Evolutionary conservation across 305 asterid genomes (phyloP).

Genomic region (Fraxinus dipetala): DNA sequence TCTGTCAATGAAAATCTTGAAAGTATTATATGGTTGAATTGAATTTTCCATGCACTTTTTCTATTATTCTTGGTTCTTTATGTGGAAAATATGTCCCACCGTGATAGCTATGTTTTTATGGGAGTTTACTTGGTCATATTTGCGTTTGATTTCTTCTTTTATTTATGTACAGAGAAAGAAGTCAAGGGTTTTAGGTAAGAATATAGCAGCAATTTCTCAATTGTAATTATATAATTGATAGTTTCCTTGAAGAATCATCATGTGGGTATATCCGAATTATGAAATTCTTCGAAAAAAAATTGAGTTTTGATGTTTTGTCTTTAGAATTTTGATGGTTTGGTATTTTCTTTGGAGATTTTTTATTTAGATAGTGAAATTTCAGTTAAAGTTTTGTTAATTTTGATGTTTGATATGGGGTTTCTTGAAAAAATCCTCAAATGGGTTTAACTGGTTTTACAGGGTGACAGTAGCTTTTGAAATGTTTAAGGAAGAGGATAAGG

Average conservation of each 20-base stretch:
- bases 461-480: slow-evolving; percentile 41
- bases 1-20: background rate
- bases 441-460: slow-evolving; percentile 39
- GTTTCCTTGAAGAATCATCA: slow-evolving; percentile 11
- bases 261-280: background rate
- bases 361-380: background rate
- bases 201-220: slow-evolving; percentile 28
- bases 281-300: background rate
- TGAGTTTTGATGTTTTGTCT: background rate
- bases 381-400: background rate
- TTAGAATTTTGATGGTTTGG: background rate
- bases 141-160: slow-evolving; percentile 40
- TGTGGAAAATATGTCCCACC: slow-evolving; percentile 22
- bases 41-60: slow-evolving; percentile 17
- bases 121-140: background rate
- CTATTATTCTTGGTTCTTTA: slow-evolving; percentile 11
- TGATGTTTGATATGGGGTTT: slow-evolving; percentile 28
- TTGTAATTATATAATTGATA: slow-evolving; percentile 19
- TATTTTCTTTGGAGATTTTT: background rate
- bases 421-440: slow-evolving; percentile 19
- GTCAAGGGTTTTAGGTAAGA: slow-evolving; percentile 53
- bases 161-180: slow-evolving; percentile 18
- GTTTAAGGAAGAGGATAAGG: slow-evolving; percentile 68
- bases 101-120: slow-evolving; percentile 25
- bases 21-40: slow-evolving; percentile 22